phyloP scores from a whole-genome alignment of 257 asterid genomes.

The Nicotiana knightiana region DNA sequence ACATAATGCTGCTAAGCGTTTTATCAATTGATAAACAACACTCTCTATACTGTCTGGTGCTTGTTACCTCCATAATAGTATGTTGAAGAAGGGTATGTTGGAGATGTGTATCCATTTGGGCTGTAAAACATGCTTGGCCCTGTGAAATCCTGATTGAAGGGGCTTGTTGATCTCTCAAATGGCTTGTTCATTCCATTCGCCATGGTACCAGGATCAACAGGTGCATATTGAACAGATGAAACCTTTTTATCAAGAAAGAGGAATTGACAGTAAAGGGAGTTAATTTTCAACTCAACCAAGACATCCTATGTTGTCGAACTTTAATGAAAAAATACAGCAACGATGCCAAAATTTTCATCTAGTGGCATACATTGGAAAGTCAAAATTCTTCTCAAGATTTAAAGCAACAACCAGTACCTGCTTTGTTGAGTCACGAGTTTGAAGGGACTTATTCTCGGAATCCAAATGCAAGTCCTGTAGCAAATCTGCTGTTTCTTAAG shows the following conservation, averaged over 20 bases:
- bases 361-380: background rate
- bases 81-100: slow-evolving; percentile 30
- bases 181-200: slow-evolving; percentile 25
- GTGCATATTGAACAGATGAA: slow-evolving; percentile 22
- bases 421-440: slow-evolving; percentile 20
- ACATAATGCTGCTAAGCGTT: background rate
- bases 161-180: slow-evolving; percentile 26
- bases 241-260: slow-evolving; percentile 5
- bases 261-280: too few relatives aligned
- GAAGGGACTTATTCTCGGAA: slow-evolving; percentile 23
- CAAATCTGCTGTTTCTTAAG: slow-evolving; percentile 25
- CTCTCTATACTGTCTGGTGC: background rate
- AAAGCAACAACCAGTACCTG: slow-evolving; percentile 15
- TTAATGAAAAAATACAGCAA: background rate
- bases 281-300: background rate
- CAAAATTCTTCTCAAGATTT: background rate
- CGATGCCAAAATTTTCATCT: background rate
- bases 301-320: background rate
- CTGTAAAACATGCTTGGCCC: slow-evolving; percentile 27
- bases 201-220: slow-evolving; percentile 17
- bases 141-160: slow-evolving; percentile 24
- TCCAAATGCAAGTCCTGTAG: slow-evolving; percentile 35
- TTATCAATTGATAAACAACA: background rate
- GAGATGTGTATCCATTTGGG: slow-evolving; percentile 24
- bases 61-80: slow-evolving; percentile 35